These are phyloP conservation scores for Candida gigantensis DNA, from an alignment of 1,139 yeast genomes.

Conservation along the genomic window DNA sequence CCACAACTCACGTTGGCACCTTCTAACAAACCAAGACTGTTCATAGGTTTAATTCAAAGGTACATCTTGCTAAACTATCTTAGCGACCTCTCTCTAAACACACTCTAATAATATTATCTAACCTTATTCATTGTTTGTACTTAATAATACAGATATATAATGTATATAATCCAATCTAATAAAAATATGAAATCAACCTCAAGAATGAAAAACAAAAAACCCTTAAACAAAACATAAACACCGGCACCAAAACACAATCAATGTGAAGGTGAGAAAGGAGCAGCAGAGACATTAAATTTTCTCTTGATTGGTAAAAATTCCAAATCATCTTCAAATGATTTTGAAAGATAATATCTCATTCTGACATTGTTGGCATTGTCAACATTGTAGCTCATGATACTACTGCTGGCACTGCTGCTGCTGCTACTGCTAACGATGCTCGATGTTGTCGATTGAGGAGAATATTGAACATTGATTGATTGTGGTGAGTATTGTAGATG, in stretches of 20 bases:
- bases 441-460: slow-evolving; percentile 6
- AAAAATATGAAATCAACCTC: too few relatives aligned
- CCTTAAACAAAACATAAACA: neutral
- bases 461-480: too few relatives aligned
- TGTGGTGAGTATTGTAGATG: slow-evolving; percentile 8
- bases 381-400: neutral
- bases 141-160: too few relatives aligned
- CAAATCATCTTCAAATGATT: slow-evolving; percentile 67
- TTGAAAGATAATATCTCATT: slow-evolving; percentile 50
- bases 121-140: too few relatives aligned
- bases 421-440: neutral
- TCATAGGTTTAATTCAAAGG: too few relatives aligned
- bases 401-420: neutral
- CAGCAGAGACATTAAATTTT: slow-evolving; percentile 63
- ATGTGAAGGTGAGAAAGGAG: slow-evolving; percentile 24
- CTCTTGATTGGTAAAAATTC: slow-evolving; percentile 47
- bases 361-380: slow-evolving; percentile 17
- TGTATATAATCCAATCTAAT: too few relatives aligned
- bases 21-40: too few relatives aligned
- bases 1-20: too few relatives aligned
- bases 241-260: neutral
- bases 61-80: too few relatives aligned
- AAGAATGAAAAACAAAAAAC: neutral
- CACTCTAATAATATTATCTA: too few relatives aligned
- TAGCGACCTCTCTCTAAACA: too few relatives aligned